Conservation (phyloP, 169 alveolate genomes). For the Plasmodium vinckei region DNA sequence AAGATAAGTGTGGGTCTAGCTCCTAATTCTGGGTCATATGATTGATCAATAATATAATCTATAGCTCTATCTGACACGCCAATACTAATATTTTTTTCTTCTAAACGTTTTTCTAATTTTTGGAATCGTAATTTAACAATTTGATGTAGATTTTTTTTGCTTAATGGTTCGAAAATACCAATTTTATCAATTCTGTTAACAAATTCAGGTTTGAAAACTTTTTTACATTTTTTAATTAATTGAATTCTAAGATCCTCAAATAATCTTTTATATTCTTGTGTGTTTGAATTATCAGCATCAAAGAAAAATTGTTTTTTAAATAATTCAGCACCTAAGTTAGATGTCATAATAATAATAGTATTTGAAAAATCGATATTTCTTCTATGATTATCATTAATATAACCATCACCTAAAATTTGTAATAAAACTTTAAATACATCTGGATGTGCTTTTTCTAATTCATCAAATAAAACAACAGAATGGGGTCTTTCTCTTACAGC, state of each 20-base stretch:
- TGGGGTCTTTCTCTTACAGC: constrained; percentile 82
- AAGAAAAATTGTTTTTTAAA: constrained; percentile 73
- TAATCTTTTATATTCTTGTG: constrained; percentile 55
- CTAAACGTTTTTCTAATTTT: constrained; percentile 72
- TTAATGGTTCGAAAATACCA: constrained; percentile 78
- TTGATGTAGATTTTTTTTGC: constrained; percentile 62
- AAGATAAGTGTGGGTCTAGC: constrained; percentile 76
- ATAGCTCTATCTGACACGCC: constrained; percentile 61
- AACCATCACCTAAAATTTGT: constrained; percentile 77
- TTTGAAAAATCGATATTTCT: constrained; percentile 85
- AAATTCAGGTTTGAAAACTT: constrained; percentile 83
- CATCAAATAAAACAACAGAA: constrained; percentile 74
- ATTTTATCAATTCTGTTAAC: constrained; percentile 87
- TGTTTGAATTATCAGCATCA: constrained; percentile 68
- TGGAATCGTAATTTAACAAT: constrained; percentile 78
- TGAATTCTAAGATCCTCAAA: constrained; percentile 56
- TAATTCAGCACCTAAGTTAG: constrained; percentile 84
- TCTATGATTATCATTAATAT: constrained; percentile 80
- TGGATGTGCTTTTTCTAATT: constrained; percentile 76
- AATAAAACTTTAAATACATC: constrained; percentile 72
- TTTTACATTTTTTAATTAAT: constrained; percentile 72
- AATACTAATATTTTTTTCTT: constrained; percentile 50
- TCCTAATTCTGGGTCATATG: constrained; percentile 76
- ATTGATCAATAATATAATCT: constrained; percentile 70
- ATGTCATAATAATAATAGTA: constrained; percentile 84